Percentiles rank a stretch among this genome's conserved stretches.
phyloP scores from a whole-genome alignment of 257 asterid genomes.

The Gynochthodes officinalis region DNA sequence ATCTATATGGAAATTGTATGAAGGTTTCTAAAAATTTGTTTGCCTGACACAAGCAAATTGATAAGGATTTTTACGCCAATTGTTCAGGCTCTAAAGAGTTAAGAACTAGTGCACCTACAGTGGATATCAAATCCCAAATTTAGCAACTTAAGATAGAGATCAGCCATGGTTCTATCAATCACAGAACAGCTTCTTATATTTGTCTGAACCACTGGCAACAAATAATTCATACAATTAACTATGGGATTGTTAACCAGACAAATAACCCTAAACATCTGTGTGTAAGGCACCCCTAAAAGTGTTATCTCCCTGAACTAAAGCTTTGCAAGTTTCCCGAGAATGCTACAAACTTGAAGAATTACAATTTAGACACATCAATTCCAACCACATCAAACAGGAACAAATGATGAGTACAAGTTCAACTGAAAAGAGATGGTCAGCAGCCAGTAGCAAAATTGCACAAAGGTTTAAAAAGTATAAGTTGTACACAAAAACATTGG shows the following conservation, averaged over 20 bases:
- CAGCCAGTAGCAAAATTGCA: background rate
- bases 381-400: background rate
- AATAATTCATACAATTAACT: background rate
- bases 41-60: background rate
- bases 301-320: background rate
- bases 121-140: background rate
- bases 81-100: too few relatives aligned
- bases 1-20: too few relatives aligned
- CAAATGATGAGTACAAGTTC: background rate
- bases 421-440: background rate
- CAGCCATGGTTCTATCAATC: background rate
- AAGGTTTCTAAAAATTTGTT: too few relatives aligned
- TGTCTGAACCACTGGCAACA: background rate
- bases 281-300: background rate
- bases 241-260: too few relatives aligned
- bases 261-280: background rate
- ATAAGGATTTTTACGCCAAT: background rate
- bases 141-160: background rate
- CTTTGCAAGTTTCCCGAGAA: background rate
- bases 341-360: background rate
- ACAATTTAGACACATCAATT: too few relatives aligned
- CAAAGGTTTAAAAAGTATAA: background rate
- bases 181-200: background rate
- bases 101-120: background rate
- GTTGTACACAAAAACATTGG: background rate